Evolutionary conservation across 2,329 filamentous ascomycete species (phyloP), one percentile per base, ranked within the genome.

Genomic region (Leptographium procerum): DNA sequence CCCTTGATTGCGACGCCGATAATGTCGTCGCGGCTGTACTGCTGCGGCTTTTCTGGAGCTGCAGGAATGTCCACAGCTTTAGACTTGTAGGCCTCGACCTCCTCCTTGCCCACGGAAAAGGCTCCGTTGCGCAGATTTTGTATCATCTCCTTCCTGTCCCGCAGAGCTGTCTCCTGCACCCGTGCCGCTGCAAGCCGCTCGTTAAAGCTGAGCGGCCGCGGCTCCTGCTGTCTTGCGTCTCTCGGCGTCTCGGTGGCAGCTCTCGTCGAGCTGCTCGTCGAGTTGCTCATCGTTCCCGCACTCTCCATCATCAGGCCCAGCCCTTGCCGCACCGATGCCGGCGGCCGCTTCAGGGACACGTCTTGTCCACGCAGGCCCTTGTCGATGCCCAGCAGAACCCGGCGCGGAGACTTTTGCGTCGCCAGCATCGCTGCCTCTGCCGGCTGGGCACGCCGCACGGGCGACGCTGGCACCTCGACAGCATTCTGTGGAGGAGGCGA

Each of bases 361-460:
- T 96, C 90, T 60, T 83, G 83, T 2, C 86, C 91, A 65, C 79
- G 87, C 40, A 91, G 74, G 1, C 90, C 91, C 69, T 95, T 95
- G 71, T 96, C 91, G 61, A 97, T 95, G 6, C 94, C 92, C 19
- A 97, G 71, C 22, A 90, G 72, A 16, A 94, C 82, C 61, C 91
- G 80, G 57, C 87, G 87, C 1, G 94, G 92, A 1, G 91, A 96
- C 29, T 79, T 83, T 40, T 84, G 85, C 16, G 81, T 75, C 7
- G 40, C 29, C n/a, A 74, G 75, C 19, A 19, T 16, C 33, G 51
- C 31, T 13, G 22, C 51, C 3, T 31, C 68, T 1, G 72, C 68
- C 16, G 75, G 70, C 69, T 77, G 72, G 65, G 76, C 64, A 74
- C 83, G 70, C 73, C 79, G 86, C 5, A 92, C 87, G 0, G 91